Evolutionary conservation across 441 rosid genomes (phyloP).

Genomic region (Breynia disticha): DNA sequence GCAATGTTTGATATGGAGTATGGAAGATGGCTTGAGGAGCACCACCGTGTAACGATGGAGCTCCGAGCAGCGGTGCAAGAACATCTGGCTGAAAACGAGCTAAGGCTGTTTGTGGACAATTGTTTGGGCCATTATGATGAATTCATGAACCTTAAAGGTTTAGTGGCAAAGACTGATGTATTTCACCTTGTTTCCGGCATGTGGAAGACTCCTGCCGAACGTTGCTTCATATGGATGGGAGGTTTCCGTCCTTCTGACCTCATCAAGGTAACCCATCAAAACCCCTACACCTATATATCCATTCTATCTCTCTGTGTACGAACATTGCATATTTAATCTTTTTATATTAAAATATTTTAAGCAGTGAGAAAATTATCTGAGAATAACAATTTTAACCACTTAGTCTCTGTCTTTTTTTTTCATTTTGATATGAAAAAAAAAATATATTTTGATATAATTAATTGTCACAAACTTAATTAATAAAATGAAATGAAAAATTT

Average conservation of each 20-base stretch:
- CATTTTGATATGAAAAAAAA: too few species aligned
- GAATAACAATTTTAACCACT: too few species aligned
- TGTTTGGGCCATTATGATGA: constrained; percentile 71
- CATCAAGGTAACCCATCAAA: constrained; percentile 52
- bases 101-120: constrained; percentile 67
- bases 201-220: constrained; percentile 96
- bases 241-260: constrained; percentile 94
- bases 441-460: too few species aligned
- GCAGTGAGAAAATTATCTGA: too few species aligned
- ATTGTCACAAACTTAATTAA: too few species aligned
- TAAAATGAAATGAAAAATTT: too few species aligned
- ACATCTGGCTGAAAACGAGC: constrained; percentile 77
- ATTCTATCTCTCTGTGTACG: not conserved
- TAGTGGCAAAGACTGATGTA: constrained; percentile 75
- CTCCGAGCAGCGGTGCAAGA: constrained; percentile 88
- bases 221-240: constrained; percentile 97
- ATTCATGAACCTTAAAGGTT: constrained; percentile 58
- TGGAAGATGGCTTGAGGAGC: constrained; percentile 81
- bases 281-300: not conserved
- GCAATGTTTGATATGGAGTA: constrained; percentile 86
- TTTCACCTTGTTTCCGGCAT: constrained; percentile 87
- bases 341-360: too few species aligned
- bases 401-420: too few species aligned
- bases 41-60: constrained; percentile 70
- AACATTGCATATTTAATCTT: too few species aligned